Evolutionary conservation across 2,329 filamentous ascomycete genomes (phyloP).

Genomic region (Microdochium nivale): DNA sequence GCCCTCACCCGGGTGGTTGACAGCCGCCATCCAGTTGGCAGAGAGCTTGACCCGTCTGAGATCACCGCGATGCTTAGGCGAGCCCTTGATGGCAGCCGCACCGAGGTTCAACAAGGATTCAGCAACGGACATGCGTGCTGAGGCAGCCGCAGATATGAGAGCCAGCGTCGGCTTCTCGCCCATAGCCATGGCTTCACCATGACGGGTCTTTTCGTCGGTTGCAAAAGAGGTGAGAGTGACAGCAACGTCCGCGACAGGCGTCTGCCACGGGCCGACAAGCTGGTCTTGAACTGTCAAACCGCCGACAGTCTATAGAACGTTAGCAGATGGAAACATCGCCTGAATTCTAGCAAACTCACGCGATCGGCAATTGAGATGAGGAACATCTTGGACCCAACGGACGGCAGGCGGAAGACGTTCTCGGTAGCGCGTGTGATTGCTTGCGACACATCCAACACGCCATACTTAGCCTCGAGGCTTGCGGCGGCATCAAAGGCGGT

Average conservation of each 20-base stretch:
- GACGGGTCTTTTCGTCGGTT: slow-evolving; percentile 54
- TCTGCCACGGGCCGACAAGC: slow-evolving; percentile 95
- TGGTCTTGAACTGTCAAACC: slow-evolving; percentile 85
- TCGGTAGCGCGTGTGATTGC: slow-evolving; percentile 60
- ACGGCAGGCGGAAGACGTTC: slow-evolving; percentile 73
- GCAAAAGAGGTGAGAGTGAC: slow-evolving; percentile 80
- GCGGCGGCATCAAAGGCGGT: slow-evolving; percentile 55
- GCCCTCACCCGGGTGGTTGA: slow-evolving; percentile 84
- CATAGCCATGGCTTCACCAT: slow-evolving; percentile 90
- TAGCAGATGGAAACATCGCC: neutral
- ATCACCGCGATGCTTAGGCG: slow-evolving; percentile 43
- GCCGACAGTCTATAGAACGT: slow-evolving; percentile 53
- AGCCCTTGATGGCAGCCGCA: slow-evolving; percentile 32
- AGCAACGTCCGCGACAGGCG: slow-evolving; percentile 85
- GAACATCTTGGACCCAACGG: slow-evolving; percentile 95
- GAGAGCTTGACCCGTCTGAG: slow-evolving; percentile 78
- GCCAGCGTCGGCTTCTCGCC: slow-evolving; percentile 44
- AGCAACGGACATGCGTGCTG: slow-evolving; percentile 91
- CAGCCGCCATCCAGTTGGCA: slow-evolving; percentile 99
- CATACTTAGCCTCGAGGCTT: slow-evolving; percentile 58
- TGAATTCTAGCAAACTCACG: neutral
- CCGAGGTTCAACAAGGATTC: slow-evolving; percentile 91
- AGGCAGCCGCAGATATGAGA: slow-evolving; percentile 81
- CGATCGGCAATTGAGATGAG: slow-evolving; percentile 94
- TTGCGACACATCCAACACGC: slow-evolving; percentile 28